Conservation (phyloP, 2,329 filamentous ascomycete species). For the Sporothrix brasiliensis region DNA sequence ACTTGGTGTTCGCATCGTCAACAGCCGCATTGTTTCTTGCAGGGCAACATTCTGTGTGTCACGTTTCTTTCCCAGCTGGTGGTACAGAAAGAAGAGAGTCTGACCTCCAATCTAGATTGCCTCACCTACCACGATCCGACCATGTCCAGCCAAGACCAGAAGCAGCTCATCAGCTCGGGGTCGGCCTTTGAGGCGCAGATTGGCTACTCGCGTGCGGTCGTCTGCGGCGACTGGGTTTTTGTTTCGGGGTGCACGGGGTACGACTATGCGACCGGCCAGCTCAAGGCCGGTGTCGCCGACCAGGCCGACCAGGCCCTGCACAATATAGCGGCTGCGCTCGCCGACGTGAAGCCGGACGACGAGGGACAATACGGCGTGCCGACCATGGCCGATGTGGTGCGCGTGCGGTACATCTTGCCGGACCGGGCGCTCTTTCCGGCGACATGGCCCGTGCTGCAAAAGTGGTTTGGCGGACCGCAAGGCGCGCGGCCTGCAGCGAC, state of each 20-base stretch:
- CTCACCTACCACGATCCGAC: background rate
- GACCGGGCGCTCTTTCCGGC: slow-evolving; percentile 51
- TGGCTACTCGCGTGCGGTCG: slow-evolving; percentile 58
- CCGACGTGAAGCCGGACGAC: slow-evolving; percentile 46
- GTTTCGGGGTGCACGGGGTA: slow-evolving; percentile 60
- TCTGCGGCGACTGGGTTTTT: slow-evolving; percentile 55
- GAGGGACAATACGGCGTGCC: slow-evolving; percentile 28
- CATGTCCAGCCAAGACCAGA: background rate
- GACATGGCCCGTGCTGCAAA: slow-evolving; percentile 55
- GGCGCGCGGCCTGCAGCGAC: slow-evolving; percentile 56
- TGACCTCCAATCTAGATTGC: background rate
- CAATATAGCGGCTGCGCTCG: slow-evolving; percentile 53
- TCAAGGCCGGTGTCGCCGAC: slow-evolving; percentile 47
- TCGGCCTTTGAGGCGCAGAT: slow-evolving; percentile 58
- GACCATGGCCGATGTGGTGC: slow-evolving; percentile 51
- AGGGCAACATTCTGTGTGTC: slow-evolving; percentile 16
- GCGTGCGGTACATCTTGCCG: slow-evolving; percentile 57
- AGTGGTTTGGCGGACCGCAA: slow-evolving; percentile 53
- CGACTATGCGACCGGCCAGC: slow-evolving; percentile 52
- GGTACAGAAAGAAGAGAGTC: background rate
- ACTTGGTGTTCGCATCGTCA: background rate
- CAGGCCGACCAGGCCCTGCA: slow-evolving; percentile 55
- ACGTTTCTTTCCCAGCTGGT: slow-evolving; percentile 1
- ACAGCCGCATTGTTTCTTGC: slow-evolving; percentile 25
- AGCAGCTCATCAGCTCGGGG: slow-evolving; percentile 50